phyloP scores from a whole-genome alignment of 139 green algal genomes.

The Parachlorella kessleri region DNA sequence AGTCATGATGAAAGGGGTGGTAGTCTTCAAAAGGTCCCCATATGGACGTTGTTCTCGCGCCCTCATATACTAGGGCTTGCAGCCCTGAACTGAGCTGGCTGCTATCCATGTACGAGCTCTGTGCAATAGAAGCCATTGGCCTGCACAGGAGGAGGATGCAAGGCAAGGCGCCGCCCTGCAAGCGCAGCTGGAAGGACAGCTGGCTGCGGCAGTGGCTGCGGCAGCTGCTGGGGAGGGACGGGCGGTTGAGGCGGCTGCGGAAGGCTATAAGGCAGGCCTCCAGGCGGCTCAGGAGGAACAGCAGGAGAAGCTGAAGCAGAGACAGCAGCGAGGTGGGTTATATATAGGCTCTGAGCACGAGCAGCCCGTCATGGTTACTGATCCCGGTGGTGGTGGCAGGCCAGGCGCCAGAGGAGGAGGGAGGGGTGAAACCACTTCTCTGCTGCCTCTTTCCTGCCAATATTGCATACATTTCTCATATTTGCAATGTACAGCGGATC shows the following conservation, averaged over 20 bases:
- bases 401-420: not conserved
- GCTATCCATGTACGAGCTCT: no score
- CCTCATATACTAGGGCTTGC: no score
- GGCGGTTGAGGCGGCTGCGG: not conserved
- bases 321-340: not conserved
- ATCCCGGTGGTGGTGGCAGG: not conserved
- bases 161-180: no score
- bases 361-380: no score
- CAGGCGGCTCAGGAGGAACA: not conserved
- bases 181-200: not conserved
- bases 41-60: no score
- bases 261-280: not conserved
- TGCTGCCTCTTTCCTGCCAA: no score
- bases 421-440: not conserved
- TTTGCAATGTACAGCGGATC: no score
- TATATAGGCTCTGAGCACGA: not conserved
- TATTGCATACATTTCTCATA: no score
- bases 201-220: slow-evolving; percentile 21
- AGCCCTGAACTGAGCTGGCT: no score
- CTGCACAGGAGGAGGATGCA: not conserved
- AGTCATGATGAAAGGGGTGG: no score
- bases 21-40: no score
- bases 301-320: not conserved
- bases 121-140: no score
- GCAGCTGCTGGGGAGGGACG: not conserved